These are phyloP conservation scores for Entomortierella beljakovae DNA, from an alignment of 192 early-diverging fungal species.

Conservation along the genomic window DNA sequence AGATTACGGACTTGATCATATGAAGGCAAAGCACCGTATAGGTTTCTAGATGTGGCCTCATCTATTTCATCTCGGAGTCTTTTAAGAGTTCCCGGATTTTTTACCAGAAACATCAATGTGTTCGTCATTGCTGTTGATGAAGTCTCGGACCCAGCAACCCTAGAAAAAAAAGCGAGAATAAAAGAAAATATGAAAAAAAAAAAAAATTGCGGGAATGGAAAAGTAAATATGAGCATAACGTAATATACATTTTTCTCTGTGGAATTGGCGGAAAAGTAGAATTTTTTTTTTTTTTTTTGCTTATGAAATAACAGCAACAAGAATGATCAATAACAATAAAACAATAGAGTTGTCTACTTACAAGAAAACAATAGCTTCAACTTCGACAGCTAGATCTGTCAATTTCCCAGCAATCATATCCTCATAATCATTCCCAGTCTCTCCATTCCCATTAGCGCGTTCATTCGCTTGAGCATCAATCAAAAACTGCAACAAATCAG, in stretches of 20 bases:
- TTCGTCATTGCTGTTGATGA: constrained; percentile 31
- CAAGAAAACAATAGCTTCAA: constrained; percentile 53
- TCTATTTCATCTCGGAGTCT: constrained; percentile 42
- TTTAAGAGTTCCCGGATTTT: constrained; percentile 30
- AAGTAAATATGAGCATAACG: too few relatives aligned
- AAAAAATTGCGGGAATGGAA: neutral
- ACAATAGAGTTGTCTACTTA: constrained; percentile 5
- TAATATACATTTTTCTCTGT: too few relatives aligned
- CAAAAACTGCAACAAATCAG: constrained; percentile 30
- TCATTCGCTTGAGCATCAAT: constrained; percentile 41
- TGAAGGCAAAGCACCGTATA: constrained; percentile 15
- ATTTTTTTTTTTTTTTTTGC: neutral
- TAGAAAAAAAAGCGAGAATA: neutral
- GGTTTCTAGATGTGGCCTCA: constrained; percentile 22
- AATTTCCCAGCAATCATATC: constrained; percentile 42
- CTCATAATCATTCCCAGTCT: constrained; percentile 32
- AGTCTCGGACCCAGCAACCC: constrained; percentile 54
- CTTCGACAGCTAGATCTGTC: constrained; percentile 27
- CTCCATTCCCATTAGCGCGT: constrained; percentile 25
- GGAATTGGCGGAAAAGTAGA: too few relatives aligned
- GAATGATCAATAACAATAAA: neutral
- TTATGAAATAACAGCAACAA: neutral
- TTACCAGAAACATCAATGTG: constrained; percentile 37
- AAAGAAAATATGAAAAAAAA: neutral
- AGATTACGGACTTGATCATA: constrained; percentile 62